phyloP scores from a whole-genome alignment of 2,329 filamentous ascomycete genomes.

The Allantophomopsis cytisporea region DNA sequence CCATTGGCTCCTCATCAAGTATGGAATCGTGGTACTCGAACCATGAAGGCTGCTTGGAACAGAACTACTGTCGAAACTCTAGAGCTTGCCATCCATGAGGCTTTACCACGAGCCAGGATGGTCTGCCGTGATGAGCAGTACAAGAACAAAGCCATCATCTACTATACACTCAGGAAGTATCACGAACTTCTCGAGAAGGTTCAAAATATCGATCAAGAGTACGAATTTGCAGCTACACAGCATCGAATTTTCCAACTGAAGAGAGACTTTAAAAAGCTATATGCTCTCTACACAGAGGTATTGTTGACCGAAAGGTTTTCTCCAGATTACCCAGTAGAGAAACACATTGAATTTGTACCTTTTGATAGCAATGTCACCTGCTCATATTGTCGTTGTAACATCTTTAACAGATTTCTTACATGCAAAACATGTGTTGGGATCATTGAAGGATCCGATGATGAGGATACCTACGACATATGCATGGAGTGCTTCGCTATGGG shows the following conservation, averaged over 20 bases:
- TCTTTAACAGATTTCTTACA: conserved; percentile 93
- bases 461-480: conserved; percentile 86
- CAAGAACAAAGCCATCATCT: conserved; percentile 94
- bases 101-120: conserved; percentile 74
- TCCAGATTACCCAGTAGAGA: conserved; percentile 44
- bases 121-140: conserved; percentile 97
- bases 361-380: conserved; percentile 92
- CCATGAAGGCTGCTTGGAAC: conserved; percentile 98
- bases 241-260: conserved; percentile 54
- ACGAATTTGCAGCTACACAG: conserved; percentile 20
- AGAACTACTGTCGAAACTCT: conserved; percentile 86
- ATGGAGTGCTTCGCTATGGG: conserved; percentile 99
- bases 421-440: conserved; percentile 71
- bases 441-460: conserved; percentile 53
- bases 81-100: conserved; percentile 73
- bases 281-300: conserved; percentile 64
- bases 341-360: conserved; percentile 58
- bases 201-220: conserved; percentile 18
- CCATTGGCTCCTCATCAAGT: conserved; percentile 92
- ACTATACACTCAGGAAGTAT: conserved; percentile 77
- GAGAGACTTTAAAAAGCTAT: conserved; percentile 71
- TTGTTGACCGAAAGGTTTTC: conserved; percentile 79
- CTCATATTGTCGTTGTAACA: conserved; percentile 89
- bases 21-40: conserved; percentile 92
- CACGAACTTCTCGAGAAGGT: conserved; percentile 43